These are phyloP conservation scores for Phaeotremella skinneri DNA, from an alignment of 768 basidiomycete genomes.

Conservation along the genomic window DNA sequence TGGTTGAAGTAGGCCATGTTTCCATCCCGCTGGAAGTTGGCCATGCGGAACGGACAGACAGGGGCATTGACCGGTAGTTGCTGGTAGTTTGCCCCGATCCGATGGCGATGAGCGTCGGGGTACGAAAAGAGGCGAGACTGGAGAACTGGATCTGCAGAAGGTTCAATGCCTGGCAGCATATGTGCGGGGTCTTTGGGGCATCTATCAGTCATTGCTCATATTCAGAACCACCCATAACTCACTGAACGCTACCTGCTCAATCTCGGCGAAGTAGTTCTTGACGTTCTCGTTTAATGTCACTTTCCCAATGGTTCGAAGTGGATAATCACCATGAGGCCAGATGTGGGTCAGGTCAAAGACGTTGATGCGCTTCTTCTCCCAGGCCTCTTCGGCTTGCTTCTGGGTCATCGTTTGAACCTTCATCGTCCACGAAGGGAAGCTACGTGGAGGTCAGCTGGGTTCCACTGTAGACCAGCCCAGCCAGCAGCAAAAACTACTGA, in stretches of 20 bases:
- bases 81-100: slow-evolving; percentile 57
- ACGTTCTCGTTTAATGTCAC: slow-evolving; percentile 54
- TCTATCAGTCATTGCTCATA: not conserved
- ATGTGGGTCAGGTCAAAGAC: slow-evolving; percentile 54
- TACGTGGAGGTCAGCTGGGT: not conserved
- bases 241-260: slow-evolving; percentile 39
- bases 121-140: slow-evolving; percentile 95
- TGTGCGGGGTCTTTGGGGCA: slow-evolving; percentile 78
- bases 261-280: slow-evolving; percentile 53
- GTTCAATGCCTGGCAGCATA: slow-evolving; percentile 80
- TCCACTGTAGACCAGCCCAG: too few species aligned
- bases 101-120: slow-evolving; percentile 52
- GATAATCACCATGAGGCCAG: slow-evolving; percentile 54
- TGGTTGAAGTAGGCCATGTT: slow-evolving; percentile 68
- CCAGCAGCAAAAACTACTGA: too few species aligned
- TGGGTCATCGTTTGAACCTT: slow-evolving; percentile 84
- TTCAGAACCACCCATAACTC: not conserved
- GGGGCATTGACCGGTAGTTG: slow-evolving; percentile 84
- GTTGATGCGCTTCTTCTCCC: slow-evolving; percentile 60
- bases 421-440: slow-evolving; percentile 25
- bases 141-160: slow-evolving; percentile 85
- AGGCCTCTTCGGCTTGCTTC: slow-evolving; percentile 81
- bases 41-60: slow-evolving; percentile 59
- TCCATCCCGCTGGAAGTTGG: slow-evolving; percentile 94
- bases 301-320: slow-evolving; percentile 52